Evolutionary conservation across 106 monocot species (phyloP).

Genomic region (Xerophyta viscosa): DNA sequence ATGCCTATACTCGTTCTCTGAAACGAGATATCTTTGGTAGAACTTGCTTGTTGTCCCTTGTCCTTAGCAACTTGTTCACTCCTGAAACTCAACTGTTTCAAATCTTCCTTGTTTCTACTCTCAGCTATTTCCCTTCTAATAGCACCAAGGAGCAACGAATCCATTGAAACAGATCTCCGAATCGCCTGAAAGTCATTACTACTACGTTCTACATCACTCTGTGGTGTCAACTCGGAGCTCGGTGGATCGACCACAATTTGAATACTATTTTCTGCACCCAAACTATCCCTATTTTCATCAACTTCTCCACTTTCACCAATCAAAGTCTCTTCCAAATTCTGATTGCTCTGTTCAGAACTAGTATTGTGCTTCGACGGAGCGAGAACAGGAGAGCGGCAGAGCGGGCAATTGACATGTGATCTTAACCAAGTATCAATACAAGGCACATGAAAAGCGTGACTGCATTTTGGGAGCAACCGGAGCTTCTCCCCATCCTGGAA

Average conservation of each 20-base stretch:
- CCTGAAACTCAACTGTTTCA: background rate
- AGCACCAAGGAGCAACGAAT: slow-evolving; percentile 14
- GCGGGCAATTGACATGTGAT: slow-evolving; percentile 75
- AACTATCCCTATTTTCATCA: background rate
- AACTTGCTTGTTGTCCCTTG: slow-evolving; percentile 8
- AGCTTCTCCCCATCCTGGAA: slow-evolving; percentile 71
- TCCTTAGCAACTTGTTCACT: background rate
- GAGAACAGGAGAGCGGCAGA: slow-evolving; percentile 63
- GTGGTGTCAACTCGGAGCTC: background rate
- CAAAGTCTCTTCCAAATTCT: too few relatives aligned
- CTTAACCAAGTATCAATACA: slow-evolving; percentile 90
- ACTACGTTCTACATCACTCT: too few relatives aligned
- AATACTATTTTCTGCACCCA: background rate
- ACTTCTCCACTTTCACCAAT: too few relatives aligned
- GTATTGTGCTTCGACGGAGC: slow-evolving; percentile 10
- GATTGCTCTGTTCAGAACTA: background rate
- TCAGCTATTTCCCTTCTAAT: slow-evolving; percentile 6
- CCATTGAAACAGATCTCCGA: slow-evolving; percentile 45
- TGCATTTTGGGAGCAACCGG: slow-evolving; percentile 68
- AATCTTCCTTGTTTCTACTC: background rate
- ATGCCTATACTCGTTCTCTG: slow-evolving; percentile 5
- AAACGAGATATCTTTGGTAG: background rate
- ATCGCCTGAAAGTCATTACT: slow-evolving; percentile 33
- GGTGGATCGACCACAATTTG: slow-evolving; percentile 10
- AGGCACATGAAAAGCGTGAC: slow-evolving; percentile 62